Percentiles rank a stretch among this genome's conserved stretches.
These are phyloP conservation scores for Talaromyces sp. DNA, from an alignment of 2,329 filamentous ascomycete species.

Conservation along the genomic window DNA sequence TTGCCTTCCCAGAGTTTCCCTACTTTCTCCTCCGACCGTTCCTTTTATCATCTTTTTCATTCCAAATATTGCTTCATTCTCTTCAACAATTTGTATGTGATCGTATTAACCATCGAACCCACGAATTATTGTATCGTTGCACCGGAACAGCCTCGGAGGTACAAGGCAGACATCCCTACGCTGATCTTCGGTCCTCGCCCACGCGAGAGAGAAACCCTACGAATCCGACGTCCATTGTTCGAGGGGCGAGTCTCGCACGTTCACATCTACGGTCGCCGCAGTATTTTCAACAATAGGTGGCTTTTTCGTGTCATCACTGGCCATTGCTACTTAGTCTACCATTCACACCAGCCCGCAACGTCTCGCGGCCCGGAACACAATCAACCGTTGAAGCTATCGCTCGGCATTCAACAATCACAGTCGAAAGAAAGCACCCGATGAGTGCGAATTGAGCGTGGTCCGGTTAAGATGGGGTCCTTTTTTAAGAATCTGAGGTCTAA, in stretches of 20 bases:
- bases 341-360: background rate
- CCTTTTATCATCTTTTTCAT: background rate
- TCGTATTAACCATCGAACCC: background rate
- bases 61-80: background rate
- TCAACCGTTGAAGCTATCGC: background rate
- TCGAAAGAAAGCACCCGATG: background rate
- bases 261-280: background rate
- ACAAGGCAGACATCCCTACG: background rate
- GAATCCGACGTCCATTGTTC: background rate
- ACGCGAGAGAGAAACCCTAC: background rate
- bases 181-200: background rate
- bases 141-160: background rate
- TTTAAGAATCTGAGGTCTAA: conserved; percentile 36
- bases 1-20: background rate
- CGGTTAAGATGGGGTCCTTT: conserved; percentile 37
- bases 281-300: background rate
- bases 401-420: background rate
- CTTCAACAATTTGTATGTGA: background rate
- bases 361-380: background rate
- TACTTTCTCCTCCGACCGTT: background rate
- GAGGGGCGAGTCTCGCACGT: background rate
- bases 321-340: background rate
- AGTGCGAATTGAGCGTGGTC: background rate
- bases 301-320: background rate
- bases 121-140: background rate